These are phyloP conservation scores for Eremomyces bilateralis DNA, from an alignment of 495 filamentous ascomycete species.

Conservation along the genomic window DNA sequence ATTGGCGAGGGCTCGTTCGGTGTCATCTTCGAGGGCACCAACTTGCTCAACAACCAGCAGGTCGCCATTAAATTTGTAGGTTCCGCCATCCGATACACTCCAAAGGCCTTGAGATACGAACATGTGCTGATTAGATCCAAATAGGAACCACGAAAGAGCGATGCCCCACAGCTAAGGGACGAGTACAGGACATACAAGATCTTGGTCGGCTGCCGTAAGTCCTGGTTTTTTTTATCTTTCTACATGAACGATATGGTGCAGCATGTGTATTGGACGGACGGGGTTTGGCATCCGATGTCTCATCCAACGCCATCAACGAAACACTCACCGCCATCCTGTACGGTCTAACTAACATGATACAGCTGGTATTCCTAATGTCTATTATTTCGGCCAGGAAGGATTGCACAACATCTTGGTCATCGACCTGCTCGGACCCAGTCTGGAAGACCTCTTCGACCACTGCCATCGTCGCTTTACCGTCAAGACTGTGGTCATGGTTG, in stretches of 20 bases:
- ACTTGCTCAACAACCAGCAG: constrained; percentile 96
- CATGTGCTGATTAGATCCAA: no score
- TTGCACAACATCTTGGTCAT: constrained; percentile 99
- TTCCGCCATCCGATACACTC: constrained; percentile 10
- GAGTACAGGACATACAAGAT: constrained; percentile 99
- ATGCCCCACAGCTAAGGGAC: constrained; percentile 93
- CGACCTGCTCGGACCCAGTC: constrained; percentile 82
- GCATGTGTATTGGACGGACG: no score
- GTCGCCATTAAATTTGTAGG: constrained; percentile 98
- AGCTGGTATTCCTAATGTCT: constrained; percentile 99
- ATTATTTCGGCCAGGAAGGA: constrained; percentile 98
- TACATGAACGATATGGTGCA: no score
- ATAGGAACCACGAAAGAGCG: constrained; percentile 96
- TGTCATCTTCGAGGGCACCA: constrained; percentile 97
- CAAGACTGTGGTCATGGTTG: constrained; percentile 98
- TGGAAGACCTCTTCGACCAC: constrained; percentile 96
- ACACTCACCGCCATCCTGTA: constrained; percentile 39
- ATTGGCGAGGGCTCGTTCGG: constrained; percentile 98
- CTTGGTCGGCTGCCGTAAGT: constrained; percentile 95
- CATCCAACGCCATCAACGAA: constrained; percentile 23
- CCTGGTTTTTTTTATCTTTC: constrained; percentile 22
- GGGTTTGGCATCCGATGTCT: no score
- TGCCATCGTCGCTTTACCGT: constrained; percentile 87
- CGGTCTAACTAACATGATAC: constrained; percentile 9
- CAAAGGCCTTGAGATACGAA: no score